Evolutionary conservation across 78 protist species (phyloP).

Genomic region (Pelomyxa schiedti): DNA sequence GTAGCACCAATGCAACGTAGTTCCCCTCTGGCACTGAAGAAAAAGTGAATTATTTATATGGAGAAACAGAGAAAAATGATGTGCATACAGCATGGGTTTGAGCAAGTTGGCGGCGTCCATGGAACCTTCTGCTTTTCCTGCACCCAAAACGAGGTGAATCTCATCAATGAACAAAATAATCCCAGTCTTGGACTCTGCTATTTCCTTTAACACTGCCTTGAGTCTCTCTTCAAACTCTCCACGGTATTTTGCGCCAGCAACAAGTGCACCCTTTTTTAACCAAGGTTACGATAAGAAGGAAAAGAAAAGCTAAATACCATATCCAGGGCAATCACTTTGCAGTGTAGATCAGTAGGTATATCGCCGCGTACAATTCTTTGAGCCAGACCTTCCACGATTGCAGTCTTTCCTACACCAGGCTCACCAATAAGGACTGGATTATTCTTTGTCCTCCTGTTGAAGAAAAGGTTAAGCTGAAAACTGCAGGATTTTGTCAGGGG

Average conservation of each 20-base stretch:
- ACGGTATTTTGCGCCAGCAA: constrained; percentile 96
- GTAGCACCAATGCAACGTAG: constrained; percentile 98
- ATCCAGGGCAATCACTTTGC: constrained; percentile 81
- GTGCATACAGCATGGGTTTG: constrained; percentile 95
- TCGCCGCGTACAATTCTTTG: constrained; percentile 92
- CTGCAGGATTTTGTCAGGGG: constrained; percentile 15
- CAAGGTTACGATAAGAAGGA: too few species aligned
- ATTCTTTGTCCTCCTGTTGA: constrained; percentile 95
- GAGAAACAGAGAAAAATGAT: too few species aligned
- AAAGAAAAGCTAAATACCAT: too few species aligned
- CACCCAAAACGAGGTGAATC: constrained; percentile 94
- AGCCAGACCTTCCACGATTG: constrained; percentile 98
- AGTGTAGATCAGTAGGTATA: constrained; percentile 80
- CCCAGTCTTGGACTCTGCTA: constrained; percentile 67
- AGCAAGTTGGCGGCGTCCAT: constrained; percentile 98
- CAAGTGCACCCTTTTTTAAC: constrained; percentile 90
- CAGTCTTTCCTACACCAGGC: constrained; percentile 93
- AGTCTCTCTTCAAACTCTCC: constrained; percentile 98
- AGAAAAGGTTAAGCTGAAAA: too few species aligned
- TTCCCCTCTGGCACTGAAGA: constrained; percentile 98
- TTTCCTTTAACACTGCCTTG: constrained; percentile 91
- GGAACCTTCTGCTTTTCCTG: constrained; percentile 88
- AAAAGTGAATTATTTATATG: too few species aligned
- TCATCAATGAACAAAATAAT: constrained; percentile 97
- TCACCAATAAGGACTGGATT: constrained; percentile 96